These are phyloP conservation scores for Penicillium pulvis DNA, from an alignment of 495 filamentous ascomycete species.

Conservation along the genomic window DNA sequence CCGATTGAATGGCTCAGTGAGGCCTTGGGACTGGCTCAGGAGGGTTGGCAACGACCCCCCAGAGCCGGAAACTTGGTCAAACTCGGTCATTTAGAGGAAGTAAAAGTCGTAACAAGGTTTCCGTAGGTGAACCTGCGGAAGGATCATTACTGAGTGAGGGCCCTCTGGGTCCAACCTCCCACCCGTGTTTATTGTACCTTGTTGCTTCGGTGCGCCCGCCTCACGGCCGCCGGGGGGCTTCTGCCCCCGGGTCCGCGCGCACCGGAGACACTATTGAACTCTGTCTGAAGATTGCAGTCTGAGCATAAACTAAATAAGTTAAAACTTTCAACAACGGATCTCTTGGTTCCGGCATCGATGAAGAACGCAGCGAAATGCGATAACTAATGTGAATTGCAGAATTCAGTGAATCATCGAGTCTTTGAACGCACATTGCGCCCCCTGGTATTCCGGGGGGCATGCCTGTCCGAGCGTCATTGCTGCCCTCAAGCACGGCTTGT, in stretches of 20 bases:
- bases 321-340: conserved; percentile 74
- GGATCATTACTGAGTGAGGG: conserved; percentile 60
- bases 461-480: conserved; percentile 67
- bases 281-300: conserved; percentile 33
- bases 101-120: conserved; percentile 77
- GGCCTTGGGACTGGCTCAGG: conserved; percentile 67
- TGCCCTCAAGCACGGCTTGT: conserved; percentile 51
- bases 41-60: conserved; percentile 64
- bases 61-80: conserved; percentile 71
- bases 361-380: conserved; percentile 74
- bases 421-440: conserved; percentile 72
- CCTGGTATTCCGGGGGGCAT: conserved; percentile 64
- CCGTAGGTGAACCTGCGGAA: conserved; percentile 73
- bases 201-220: conserved; percentile 44
- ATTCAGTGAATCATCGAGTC: conserved; percentile 76
- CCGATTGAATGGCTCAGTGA: conserved; percentile 76
- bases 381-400: conserved; percentile 74
- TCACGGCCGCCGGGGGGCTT: conserved; percentile 25
- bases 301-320: conserved; percentile 30
- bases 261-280: conserved; percentile 39
- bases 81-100: conserved; percentile 76
- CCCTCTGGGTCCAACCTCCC: conserved; percentile 30
- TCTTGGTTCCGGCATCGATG: conserved; percentile 73
- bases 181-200: conserved; percentile 34
- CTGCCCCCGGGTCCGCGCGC: conserved; percentile 23